Evolutionary conservation across 148 eudicot genomes (phyloP), one percentile per base, ranked within the genome.

Genomic region (Silene uniflora): DNA sequence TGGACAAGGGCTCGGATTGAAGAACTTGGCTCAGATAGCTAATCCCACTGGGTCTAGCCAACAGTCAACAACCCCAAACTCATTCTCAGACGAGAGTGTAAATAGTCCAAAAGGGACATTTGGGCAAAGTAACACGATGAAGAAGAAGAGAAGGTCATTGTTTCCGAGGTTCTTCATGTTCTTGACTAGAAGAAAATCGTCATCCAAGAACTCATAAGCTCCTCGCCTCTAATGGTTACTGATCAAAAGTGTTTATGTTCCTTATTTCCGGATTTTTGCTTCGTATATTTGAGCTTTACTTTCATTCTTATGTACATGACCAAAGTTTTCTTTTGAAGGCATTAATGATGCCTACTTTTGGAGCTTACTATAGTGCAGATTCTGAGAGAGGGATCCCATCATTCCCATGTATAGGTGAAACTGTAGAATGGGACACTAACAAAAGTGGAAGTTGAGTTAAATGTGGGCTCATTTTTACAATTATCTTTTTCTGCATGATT

Each of bases 121-220:
- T 69, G 81, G 78, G 24, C 76, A 66, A 61, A 81, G 83, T 25
- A 76, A 68, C 69, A 81, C 83, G 2, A 2, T 81, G 46, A 85
- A 81, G 85, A 85, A 76, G 62, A 85, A 85, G 82, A 75, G 76
- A 66, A 77, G 71, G 22, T 75, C 79, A 12, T 13, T 82, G 60
- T 82, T 85, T 39, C 88, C 88, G 4, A 76, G 82, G 58, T 73
- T 85, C 80, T 78, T 85, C 8, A 80, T 77, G 88, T 75, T 85
- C 83, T 82, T 85, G 56, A 73, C 77, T 21, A 76, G 80, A 75
- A 82, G 75, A 73, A 85, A 74, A 58, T 21, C 85, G 0, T 68
- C 85, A 2, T 61, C 79, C 16, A 85, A 85, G 78, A 70, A 75
- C 21, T 75, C 77, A 10, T 85, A 63, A 82, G 73, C 49, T 62